phyloP scores from a whole-genome alignment of 2,329 filamentous ascomycete species.

The Raffaelea deltoideospora region DNA sequence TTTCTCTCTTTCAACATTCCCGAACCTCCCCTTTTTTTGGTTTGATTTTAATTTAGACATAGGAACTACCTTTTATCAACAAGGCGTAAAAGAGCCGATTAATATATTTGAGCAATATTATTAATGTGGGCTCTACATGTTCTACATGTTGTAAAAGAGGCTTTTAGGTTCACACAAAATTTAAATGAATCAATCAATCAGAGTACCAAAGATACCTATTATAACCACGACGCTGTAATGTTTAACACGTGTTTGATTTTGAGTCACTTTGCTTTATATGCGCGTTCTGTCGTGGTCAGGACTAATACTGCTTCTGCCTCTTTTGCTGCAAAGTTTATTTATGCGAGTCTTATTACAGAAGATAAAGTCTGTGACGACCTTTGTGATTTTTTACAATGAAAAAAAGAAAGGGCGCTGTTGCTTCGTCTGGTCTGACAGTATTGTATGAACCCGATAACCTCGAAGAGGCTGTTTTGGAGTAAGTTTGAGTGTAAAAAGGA shows the following conservation, averaged over 20 bases:
- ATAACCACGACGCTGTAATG: background rate
- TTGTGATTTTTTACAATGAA: conserved; percentile 10
- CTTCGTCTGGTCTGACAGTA: conserved; percentile 16
- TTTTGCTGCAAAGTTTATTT: too few relatives aligned
- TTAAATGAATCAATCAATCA: too few relatives aligned
- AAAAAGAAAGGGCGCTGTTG: conserved; percentile 11
- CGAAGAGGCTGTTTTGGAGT: conserved; percentile 15
- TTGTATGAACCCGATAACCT: conserved; percentile 17
- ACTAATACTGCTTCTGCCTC: background rate
- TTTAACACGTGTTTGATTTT: background rate
- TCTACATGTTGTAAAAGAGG: too few relatives aligned
- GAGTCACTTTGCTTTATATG: background rate
- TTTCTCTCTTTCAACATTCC: too few relatives aligned
- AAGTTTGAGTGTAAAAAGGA: conserved; percentile 3
- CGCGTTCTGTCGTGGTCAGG: background rate
- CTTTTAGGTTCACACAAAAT: too few relatives aligned
- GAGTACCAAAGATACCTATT: background rate
- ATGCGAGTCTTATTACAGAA: too few relatives aligned
- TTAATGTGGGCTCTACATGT: too few relatives aligned
- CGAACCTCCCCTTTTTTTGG: too few relatives aligned
- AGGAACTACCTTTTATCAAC: too few relatives aligned
- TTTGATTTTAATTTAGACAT: too few relatives aligned
- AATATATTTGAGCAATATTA: too few relatives aligned
- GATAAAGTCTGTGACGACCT: background rate
- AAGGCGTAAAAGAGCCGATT: too few relatives aligned